Evolutionary conservation across 768 basidiomycete species (phyloP).

Genomic region (Mycena metata): DNA sequence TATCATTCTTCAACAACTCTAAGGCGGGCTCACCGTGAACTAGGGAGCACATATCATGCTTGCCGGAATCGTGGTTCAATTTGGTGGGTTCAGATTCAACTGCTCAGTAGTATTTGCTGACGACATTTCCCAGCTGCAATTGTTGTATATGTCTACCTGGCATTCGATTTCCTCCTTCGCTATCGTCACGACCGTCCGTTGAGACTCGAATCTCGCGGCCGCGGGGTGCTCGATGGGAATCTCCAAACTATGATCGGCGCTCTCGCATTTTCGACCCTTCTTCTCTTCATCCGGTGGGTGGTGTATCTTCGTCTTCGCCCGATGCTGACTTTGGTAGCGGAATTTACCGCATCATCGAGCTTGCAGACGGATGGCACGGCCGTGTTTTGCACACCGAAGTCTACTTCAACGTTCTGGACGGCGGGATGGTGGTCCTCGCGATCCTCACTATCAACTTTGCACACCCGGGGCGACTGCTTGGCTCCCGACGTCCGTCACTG

Average conservation of each 20-base stretch:
- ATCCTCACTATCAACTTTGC: neutral
- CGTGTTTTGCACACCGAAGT: neutral
- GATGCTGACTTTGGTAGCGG: neutral
- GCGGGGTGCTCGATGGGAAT: conserved; percentile 3
- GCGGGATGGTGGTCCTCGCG: neutral
- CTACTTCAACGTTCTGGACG: neutral
- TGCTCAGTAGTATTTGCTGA: too few relatives aligned
- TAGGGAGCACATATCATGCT: conserved; percentile 27
- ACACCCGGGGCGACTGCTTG: neutral
- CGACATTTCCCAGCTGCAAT: neutral
- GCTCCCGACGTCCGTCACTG: neutral
- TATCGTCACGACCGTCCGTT: conserved; percentile 3
- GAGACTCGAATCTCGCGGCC: neutral
- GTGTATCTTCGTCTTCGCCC: neutral
- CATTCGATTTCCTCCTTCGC: neutral
- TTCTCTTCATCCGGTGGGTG: conserved; percentile 4
- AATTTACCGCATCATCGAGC: conserved; percentile 1
- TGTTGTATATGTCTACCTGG: neutral
- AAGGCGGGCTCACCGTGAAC: neutral
- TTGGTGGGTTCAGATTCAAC: neutral
- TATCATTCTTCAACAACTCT: neutral
- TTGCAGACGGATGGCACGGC: neutral
- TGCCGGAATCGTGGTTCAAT: conserved; percentile 29
- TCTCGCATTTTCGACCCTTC: conserved; percentile 12
- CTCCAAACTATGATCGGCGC: conserved; percentile 1